These are phyloP conservation scores for Podospora australis DNA, from an alignment of 495 filamentous ascomycete genomes.

Conservation along the genomic window DNA sequence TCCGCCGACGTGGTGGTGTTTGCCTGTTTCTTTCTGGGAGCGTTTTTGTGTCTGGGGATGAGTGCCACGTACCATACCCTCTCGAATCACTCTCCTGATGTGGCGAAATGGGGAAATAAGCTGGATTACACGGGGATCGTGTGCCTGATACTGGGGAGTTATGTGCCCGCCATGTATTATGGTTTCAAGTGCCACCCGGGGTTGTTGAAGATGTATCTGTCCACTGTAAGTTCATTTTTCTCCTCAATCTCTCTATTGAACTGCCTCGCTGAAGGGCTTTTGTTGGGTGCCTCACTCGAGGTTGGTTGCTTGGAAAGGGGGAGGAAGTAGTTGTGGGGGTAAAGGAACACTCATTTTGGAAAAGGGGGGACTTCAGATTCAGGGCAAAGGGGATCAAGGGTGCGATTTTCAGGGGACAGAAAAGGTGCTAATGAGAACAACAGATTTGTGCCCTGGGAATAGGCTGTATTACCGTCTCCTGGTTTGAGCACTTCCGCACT, in stretches of 20 bases:
- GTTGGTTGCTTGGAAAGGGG: neutral
- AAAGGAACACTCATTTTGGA: neutral
- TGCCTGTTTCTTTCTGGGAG: constrained; percentile 71
- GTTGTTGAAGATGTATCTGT: constrained; percentile 63
- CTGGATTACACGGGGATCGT: constrained; percentile 93
- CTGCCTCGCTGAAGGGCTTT: neutral
- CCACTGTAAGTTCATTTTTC: constrained; percentile 48
- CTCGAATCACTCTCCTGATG: constrained; percentile 35
- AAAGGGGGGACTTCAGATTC: neutral
- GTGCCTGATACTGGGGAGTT: constrained; percentile 79
- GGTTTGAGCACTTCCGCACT: constrained; percentile 73
- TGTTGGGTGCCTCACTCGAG: neutral
- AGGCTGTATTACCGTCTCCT: constrained; percentile 66
- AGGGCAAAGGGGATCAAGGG: neutral
- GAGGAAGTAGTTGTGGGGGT: neutral
- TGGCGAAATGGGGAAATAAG: constrained; percentile 46
- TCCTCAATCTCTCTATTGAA: neutral
- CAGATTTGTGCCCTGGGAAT: constrained; percentile 72
- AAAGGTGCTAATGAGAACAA: neutral
- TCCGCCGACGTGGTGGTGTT: constrained; percentile 64
- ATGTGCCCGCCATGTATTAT: constrained; percentile 80
- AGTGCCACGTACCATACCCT: constrained; percentile 61
- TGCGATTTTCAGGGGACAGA: too few relatives aligned
- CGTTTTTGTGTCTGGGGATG: constrained; percentile 73
- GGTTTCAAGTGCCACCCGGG: constrained; percentile 64